Evolutionary conservation across 352 stramenopile genomes (phyloP).

Genomic region (Globisporangium splendens): DNA sequence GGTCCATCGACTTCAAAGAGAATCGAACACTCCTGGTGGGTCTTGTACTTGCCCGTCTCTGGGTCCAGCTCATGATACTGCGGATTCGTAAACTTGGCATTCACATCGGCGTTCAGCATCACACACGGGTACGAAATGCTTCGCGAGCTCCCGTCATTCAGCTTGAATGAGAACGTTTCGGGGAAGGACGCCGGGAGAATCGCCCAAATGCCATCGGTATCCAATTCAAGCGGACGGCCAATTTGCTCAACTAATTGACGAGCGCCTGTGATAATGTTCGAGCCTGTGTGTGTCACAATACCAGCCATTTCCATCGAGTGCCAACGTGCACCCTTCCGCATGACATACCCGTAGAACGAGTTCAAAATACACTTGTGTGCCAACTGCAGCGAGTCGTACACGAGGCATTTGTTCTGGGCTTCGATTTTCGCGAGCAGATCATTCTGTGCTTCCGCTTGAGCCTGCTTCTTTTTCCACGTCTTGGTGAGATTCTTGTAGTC

Average conservation of each 20-base stretch:
- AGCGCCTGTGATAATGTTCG: constrained; percentile 97
- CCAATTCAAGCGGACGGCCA: constrained; percentile 96
- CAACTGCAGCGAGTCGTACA: constrained; percentile 98
- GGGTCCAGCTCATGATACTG: constrained; percentile 84
- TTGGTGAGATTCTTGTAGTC: constrained; percentile 99
- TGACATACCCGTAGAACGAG: constrained; percentile 99
- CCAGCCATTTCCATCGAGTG: constrained; percentile 99
- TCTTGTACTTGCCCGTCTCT: constrained; percentile 86
- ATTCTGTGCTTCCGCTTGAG: constrained; percentile 72
- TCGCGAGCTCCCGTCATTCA: constrained; percentile 58
- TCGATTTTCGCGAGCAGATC: constrained; percentile 85
- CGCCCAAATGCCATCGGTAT: constrained; percentile 99
- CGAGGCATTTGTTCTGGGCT: constrained; percentile 84
- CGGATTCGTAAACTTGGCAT: constrained; percentile 99
- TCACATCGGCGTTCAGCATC: constrained; percentile 99
- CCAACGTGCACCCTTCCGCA: constrained; percentile 98
- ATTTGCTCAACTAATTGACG: constrained; percentile 93
- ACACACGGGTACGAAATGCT: constrained; percentile 98
- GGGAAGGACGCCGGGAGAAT: constrained; percentile 98
- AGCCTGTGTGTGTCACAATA: constrained; percentile 99
- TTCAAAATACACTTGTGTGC: constrained; percentile 99
- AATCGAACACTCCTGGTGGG: constrained; percentile 96
- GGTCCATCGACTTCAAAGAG: constrained; percentile 99
- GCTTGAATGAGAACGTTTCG: constrained; percentile 94
- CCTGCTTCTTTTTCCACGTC: constrained; percentile 86